phyloP scores from a whole-genome alignment of 1,284 basidiomycete species.

The Gastroboletus turbinatus region DNA sequence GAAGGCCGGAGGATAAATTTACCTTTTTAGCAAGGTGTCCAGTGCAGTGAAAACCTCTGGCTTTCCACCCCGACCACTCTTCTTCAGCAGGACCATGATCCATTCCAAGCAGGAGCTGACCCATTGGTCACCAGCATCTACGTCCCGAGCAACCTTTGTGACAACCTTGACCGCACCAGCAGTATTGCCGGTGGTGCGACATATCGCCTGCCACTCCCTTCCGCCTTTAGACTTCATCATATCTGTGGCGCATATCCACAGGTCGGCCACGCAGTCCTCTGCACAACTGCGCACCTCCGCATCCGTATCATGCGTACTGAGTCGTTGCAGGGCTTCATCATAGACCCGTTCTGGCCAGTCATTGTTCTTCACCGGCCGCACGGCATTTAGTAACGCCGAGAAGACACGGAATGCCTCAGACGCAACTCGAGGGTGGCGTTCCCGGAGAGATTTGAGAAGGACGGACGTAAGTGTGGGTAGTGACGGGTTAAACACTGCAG shows the following conservation, averaged over 20 bases:
- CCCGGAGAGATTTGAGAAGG: slow-evolving; percentile 69
- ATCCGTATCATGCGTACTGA: slow-evolving; percentile 84
- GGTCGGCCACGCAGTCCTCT: slow-evolving; percentile 79
- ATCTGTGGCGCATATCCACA: slow-evolving; percentile 86
- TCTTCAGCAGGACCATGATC: slow-evolving; percentile 75
- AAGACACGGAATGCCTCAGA: slow-evolving; percentile 85
- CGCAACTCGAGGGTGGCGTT: slow-evolving; percentile 73
- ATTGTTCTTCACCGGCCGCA: slow-evolving; percentile 57
- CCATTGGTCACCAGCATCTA: slow-evolving; percentile 73
- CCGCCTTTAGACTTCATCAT: slow-evolving; percentile 57
- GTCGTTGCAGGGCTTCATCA: slow-evolving; percentile 65
- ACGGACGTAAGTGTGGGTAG: slow-evolving; percentile 70
- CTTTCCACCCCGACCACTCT: slow-evolving; percentile 79
- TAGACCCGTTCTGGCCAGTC: slow-evolving; percentile 75
- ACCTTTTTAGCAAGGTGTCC: slow-evolving; percentile 72
- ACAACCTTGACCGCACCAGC: slow-evolving; percentile 73
- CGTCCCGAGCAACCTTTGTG: slow-evolving; percentile 67
- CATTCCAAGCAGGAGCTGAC: slow-evolving; percentile 78
- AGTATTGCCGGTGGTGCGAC: slow-evolving; percentile 73
- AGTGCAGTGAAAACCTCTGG: slow-evolving; percentile 81
- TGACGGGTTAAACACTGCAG: slow-evolving; percentile 59
- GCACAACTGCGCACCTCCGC: slow-evolving; percentile 86
- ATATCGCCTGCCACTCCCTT: slow-evolving; percentile 80
- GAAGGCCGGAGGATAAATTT: slow-evolving; percentile 16
- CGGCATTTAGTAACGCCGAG: slow-evolving; percentile 64